phyloP scores from a whole-genome alignment of 1,284 basidiomycete species.

The Sphaerobolus stellatus region DNA sequence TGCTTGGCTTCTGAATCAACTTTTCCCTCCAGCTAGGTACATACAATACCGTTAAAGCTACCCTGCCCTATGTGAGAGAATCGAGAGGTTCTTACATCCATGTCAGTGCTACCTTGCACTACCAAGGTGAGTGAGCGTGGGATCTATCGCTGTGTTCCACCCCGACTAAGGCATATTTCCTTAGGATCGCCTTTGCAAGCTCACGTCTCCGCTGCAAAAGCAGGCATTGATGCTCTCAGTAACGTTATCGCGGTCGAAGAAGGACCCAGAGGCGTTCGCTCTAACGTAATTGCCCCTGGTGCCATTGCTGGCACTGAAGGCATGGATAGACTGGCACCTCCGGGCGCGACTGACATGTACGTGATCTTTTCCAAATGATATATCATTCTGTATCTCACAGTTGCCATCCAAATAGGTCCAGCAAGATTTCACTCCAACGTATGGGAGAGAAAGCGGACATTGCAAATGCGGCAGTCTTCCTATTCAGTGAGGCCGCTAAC shows the following conservation, averaged over 20 bases:
- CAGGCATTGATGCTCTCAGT: conserved; percentile 87
- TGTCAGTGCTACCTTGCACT: conserved; percentile 90
- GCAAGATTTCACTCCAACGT: conserved; percentile 58
- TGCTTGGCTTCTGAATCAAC: neutral
- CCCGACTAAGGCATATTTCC: neutral
- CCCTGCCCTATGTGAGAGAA: conserved; percentile 68
- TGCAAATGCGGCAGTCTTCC: conserved; percentile 78
- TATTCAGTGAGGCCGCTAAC: conserved; percentile 86
- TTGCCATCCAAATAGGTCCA: conserved; percentile 12
- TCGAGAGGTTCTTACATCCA: conserved; percentile 85
- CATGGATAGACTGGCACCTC: conserved; percentile 64
- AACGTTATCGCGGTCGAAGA: conserved; percentile 89
- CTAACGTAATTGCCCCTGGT: conserved; percentile 90
- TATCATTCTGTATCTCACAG: too few relatives aligned
- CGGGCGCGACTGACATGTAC: too few relatives aligned
- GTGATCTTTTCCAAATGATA: too few relatives aligned
- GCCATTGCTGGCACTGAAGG: conserved; percentile 87
- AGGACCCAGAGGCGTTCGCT: conserved; percentile 90
- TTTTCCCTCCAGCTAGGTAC: conserved; percentile 67
- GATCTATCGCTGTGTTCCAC: conserved; percentile 4
- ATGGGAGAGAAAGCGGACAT: conserved; percentile 72
- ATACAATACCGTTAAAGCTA: conserved; percentile 93
- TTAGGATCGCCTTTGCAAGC: conserved; percentile 83
- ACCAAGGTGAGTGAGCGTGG: conserved; percentile 55
- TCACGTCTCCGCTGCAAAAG: conserved; percentile 94